Percentiles rank a stretch among this genome's conserved stretches.
Conservation (phyloP, 2,329 filamentous ascomycete species). For the Alternaria sp. region DNA sequence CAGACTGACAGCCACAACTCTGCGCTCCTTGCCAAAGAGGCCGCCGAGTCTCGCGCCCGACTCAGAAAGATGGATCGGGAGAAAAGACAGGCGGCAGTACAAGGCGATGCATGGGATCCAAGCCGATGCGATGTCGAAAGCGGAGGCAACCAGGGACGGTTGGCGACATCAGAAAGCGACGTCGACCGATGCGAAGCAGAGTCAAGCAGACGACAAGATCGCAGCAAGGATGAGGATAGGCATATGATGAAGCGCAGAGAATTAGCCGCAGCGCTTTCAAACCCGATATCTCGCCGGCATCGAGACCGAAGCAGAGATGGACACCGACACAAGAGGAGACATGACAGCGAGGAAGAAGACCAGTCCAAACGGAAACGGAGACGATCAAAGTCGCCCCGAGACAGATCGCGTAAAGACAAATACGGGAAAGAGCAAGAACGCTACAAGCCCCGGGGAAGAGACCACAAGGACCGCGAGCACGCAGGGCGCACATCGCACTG, state of each 20-base stretch:
- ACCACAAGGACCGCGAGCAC: conserved; percentile 13
- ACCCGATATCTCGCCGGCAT: conserved; percentile 3
- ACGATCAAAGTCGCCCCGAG: conserved; percentile 22
- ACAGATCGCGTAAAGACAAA: conserved; percentile 9
- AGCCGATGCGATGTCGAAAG: conserved; percentile 4
- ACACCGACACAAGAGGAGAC: conserved; percentile 20
- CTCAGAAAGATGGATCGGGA: conserved; percentile 57
- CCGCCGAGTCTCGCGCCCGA: conserved; percentile 75
- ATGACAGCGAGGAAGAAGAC: conserved; percentile 21
- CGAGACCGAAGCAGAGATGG: conserved; percentile 20
- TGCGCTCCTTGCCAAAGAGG: conserved; percentile 82
- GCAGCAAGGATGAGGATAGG: conserved; percentile 24
- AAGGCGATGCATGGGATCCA: conserved; percentile 1
- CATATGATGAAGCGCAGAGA: conserved; percentile 10
- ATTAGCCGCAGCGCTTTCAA: not conserved
- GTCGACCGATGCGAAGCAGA: conserved; percentile 23
- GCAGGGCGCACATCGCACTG: conserved; percentile 26
- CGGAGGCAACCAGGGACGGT: conserved; percentile 21
- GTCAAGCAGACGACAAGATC: conserved; percentile 22
- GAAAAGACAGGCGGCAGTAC: conserved; percentile 16
- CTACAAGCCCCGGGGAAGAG: conserved; percentile 11
- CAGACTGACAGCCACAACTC: conserved; percentile 90
- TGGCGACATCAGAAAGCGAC: conserved; percentile 26
- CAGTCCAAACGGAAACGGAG: conserved; percentile 18
- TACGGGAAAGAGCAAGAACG: conserved; percentile 17